A percentile compares a stretch with the other conserved stretches of the same genome.
Evolutionary conservation across 192 early-diverging fungal species (phyloP).

Genomic region (Phycomyces blakesleeanus): DNA sequence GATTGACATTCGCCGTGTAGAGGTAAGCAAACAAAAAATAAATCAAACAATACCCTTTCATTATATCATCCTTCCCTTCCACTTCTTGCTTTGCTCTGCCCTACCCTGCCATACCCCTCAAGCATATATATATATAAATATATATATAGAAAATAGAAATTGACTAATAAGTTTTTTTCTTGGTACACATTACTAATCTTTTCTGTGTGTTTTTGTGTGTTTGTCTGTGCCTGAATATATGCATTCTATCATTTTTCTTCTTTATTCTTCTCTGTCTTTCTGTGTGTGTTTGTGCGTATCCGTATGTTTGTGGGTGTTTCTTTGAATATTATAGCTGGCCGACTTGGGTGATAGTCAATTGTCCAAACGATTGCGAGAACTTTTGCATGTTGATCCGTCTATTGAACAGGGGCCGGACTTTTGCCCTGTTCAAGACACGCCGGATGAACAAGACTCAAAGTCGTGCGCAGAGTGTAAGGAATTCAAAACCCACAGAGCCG

Average conservation of each 20-base stretch:
- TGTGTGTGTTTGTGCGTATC: not conserved
- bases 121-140: too few relatives aligned
- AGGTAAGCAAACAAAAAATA: constrained; percentile 41
- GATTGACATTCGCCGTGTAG: constrained; percentile 76
- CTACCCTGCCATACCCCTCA: too few relatives aligned
- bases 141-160: too few relatives aligned
- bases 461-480: constrained; percentile 25
- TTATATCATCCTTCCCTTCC: too few relatives aligned
- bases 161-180: too few relatives aligned
- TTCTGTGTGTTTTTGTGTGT: not conserved
- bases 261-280: constrained; percentile 1
- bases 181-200: too few relatives aligned
- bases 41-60: not conserved
- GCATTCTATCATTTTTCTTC: too few relatives aligned
- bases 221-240: too few relatives aligned
- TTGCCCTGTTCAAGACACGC: constrained; percentile 19
- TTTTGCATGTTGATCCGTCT: constrained; percentile 11
- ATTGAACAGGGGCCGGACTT: constrained; percentile 7
- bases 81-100: too few relatives aligned
- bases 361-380: constrained; percentile 27
- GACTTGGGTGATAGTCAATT: constrained; percentile 26
- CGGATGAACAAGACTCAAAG: constrained; percentile 3
- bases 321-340: constrained; percentile 10
- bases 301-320: too few relatives aligned
- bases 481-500: constrained; percentile 30